These are phyloP conservation scores for Penicillium arizonense DNA, from an alignment of 495 filamentous ascomycete species.

Conservation along the genomic window DNA sequence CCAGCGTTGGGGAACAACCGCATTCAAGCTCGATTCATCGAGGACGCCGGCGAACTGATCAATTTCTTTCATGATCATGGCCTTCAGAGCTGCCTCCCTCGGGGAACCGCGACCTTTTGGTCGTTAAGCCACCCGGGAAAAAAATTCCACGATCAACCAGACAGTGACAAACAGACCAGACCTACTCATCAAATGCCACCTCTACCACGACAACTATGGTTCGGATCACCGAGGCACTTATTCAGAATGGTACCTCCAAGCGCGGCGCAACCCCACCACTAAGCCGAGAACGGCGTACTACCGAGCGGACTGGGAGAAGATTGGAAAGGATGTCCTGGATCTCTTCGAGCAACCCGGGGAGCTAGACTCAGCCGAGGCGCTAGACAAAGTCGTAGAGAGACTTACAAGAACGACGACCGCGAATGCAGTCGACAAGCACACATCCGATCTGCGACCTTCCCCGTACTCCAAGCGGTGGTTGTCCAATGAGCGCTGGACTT, in stretches of 20 bases:
- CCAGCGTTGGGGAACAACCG: conserved; percentile 19
- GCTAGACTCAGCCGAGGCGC: too few species aligned
- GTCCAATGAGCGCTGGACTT: too few species aligned
- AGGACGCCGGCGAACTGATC: conserved; percentile 19
- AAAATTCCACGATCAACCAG: conserved; percentile 17
- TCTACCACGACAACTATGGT: conserved; percentile 23
- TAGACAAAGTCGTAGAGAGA: not conserved
- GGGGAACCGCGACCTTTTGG: conserved; percentile 17
- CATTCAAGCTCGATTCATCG: conserved; percentile 12
- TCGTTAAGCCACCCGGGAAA: conserved; percentile 14
- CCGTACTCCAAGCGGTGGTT: conserved; percentile 4
- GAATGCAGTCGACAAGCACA: not conserved
- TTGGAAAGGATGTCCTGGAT: too few species aligned
- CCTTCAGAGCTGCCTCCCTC: conserved; percentile 13
- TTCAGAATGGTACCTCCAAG: conserved; percentile 20
- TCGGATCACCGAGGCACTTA: conserved; percentile 17
- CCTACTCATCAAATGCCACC: conserved; percentile 14
- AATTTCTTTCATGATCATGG: conserved; percentile 13
- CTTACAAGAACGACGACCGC: not conserved
- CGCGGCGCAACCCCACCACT: not conserved
- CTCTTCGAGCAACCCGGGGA: too few species aligned
- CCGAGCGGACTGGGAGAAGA: conserved; percentile 20
- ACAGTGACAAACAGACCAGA: conserved; percentile 14
- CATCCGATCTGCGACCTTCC: not conserved
- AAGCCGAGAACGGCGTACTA: conserved; percentile 21